Conservation (phyloP, 306 rosid genomes). For the Carpinus fangiana region DNA sequence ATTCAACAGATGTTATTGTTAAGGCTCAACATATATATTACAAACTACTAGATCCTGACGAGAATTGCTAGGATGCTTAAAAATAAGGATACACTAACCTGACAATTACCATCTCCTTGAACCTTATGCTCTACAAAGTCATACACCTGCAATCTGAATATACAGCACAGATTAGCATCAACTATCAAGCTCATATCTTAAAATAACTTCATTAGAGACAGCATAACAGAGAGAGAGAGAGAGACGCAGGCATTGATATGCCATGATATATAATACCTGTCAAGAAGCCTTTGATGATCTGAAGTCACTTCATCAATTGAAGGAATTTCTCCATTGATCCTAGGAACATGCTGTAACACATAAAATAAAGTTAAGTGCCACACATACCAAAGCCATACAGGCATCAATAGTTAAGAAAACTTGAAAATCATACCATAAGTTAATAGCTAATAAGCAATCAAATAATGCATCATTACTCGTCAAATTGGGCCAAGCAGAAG, state of each 20-base stretch:
- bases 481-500: neutral
- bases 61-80: conserved; percentile 7
- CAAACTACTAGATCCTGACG: conserved; percentile 8
- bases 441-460: neutral
- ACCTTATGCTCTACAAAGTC: conserved; percentile 66
- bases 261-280: conserved; percentile 53
- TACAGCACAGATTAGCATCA: neutral
- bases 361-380: neutral
- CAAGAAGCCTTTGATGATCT: conserved; percentile 85
- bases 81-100: conserved; percentile 48
- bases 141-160: conserved; percentile 66
- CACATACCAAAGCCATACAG: conserved; percentile 9
- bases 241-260: neutral
- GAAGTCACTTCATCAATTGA: conserved; percentile 85
- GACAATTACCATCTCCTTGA: conserved; percentile 92
- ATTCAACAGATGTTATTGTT: neutral
- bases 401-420: conserved; percentile 15
- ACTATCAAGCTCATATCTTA: conserved; percentile 8
- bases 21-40: conserved; percentile 8
- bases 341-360: conserved; percentile 77
- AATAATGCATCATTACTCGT: neutral
- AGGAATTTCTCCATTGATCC: conserved; percentile 91
- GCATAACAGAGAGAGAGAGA: neutral
- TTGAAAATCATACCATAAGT: conserved; percentile 13
- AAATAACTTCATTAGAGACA: conserved; percentile 6